These are phyloP conservation scores for Ceratocystis alfenasii DNA, from an alignment of 2,329 filamentous ascomycete genomes.

Conservation along the genomic window DNA sequence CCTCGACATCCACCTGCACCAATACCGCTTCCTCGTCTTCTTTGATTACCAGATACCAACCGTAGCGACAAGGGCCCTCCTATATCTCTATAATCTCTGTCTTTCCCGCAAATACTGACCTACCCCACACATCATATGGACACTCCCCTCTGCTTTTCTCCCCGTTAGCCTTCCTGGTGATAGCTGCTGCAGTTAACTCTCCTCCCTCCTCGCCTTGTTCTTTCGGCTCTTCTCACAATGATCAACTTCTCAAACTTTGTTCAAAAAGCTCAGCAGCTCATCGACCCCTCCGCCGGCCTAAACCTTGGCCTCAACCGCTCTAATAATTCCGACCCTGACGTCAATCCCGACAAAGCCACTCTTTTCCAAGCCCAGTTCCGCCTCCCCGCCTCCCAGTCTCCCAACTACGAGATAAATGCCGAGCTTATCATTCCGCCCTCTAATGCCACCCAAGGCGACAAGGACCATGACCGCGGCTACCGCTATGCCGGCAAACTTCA, in stretches of 20 bases:
- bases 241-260: constrained; percentile 65
- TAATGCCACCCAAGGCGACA: constrained; percentile 54
- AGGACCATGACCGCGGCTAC: constrained; percentile 61
- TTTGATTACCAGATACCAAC: background rate
- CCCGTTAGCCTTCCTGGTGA: constrained; percentile 21
- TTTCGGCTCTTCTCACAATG: constrained; percentile 33
- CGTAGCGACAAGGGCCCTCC: background rate
- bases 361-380: constrained; percentile 96
- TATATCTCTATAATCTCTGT: background rate
- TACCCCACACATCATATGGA: background rate
- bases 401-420: constrained; percentile 89
- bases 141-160: constrained; percentile 19
- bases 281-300: constrained; percentile 72
- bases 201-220: background rate
- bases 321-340: constrained; percentile 59
- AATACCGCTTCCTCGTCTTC: background rate
- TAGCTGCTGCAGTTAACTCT: constrained; percentile 5
- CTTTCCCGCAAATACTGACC: no score
- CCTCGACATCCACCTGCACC: background rate
- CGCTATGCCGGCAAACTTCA: constrained; percentile 89
- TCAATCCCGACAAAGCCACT: constrained; percentile 76
- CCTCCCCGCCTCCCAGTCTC: constrained; percentile 80
- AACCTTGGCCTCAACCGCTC: constrained; percentile 30
- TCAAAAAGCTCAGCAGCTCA: constrained; percentile 89
- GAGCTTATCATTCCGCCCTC: constrained; percentile 78